Evolutionary conservation across 129 eudicot genomes (phyloP), one percentile per base, ranked within the genome.

Genomic region (Daucus carota): DNA sequence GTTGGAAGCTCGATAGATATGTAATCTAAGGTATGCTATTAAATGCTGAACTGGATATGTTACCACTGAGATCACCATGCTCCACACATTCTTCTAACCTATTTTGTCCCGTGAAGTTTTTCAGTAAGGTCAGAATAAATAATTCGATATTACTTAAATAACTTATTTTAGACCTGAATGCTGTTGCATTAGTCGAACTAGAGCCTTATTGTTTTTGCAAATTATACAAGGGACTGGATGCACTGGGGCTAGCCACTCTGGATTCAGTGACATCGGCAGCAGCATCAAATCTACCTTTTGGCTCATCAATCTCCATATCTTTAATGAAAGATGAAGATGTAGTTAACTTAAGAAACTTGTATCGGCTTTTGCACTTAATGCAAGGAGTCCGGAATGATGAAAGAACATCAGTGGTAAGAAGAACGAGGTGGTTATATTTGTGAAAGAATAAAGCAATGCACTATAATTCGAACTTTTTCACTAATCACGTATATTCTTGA

Each of bases 171-270:
- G n/a, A n/a, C n/a, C n/a, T n/a, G n/a, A n/a, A n/a, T n/a, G n/a
- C n/a, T n/a, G 80, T 75, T 79, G 20, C 57, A 28, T 65, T 72
- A 38, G 66, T 43, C 15, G 11, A 36, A 50, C 67, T 34, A 18
- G 31, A 74, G 15, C 33, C 24, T 70, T 57, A 79, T 72, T 76
- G 15, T 63, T 65, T 73, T 8, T 81, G 17, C 16, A 26, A 57
- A 50, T 36, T 70, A 32, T 73, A 22, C 17, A 33, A 93, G 98
- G 98, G 98, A 77, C 80, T 93, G 86, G 98, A 90, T 89, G 98
- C 98, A 34, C 92, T 93, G 83, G 93, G 96, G 80, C 74, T 93
- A 50, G 97, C 96, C 50, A 87, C 90, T 33, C 38, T 90, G 84
- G 92, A 90, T 74, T 93, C 92, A 13, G 40, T 90, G 57, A 59